Base-by-base conservation (phyloP, 2,329 filamentous ascomycete genomes). In the Colletotrichum limetticola region DNA sequence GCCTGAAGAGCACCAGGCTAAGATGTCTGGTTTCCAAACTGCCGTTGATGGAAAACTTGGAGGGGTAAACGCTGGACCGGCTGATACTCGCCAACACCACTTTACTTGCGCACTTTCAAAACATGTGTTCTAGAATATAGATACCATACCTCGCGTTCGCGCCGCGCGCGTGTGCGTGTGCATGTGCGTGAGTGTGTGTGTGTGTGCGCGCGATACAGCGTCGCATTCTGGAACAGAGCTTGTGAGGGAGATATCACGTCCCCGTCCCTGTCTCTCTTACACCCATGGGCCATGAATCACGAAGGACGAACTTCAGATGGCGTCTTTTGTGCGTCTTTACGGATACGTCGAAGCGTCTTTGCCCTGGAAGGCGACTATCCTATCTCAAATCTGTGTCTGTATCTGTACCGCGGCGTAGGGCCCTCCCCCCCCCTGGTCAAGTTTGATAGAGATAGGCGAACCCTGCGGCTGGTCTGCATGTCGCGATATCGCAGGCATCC, bases 1-100 rank as follows among this genome's bases (percentile, higher is more conserved):
- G 59, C 24, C 49, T 52, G 60, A 30, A 28, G 12, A 28, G 28
- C 12, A 14, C 26, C 1, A 16, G 28, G 7, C 28, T 42, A 24
- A 53, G 19, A 14, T 55, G 52, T 24, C 37, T 42, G 42, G 4
- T 22, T 11, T 49, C 4, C 7, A 3, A 22, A 49, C 4, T 49
- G 42, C 37, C 37, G 37, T 42, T 11, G 8, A n/a, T 42, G 19
- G 19, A 49, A 9, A 11, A 11, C 19, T 22, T 55, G 28, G 60
- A 53, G 60, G 60, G 60, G n/a, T 53, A 37, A 28, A 53, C 28
- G 60, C 46, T 63, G 60, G 26, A 63, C 42, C 46, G 16, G 46
- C 60, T 63, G 60, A 63, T 53, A 63, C 60, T 30, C 37, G 42
- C n/a, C 12, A 8, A 26, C n/a, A 35, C 5, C n/a, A 19, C 28